Evolutionary conservation across 2,329 filamentous ascomycete species (phyloP).

Genomic region (Dactylellina leptospora): DNA sequence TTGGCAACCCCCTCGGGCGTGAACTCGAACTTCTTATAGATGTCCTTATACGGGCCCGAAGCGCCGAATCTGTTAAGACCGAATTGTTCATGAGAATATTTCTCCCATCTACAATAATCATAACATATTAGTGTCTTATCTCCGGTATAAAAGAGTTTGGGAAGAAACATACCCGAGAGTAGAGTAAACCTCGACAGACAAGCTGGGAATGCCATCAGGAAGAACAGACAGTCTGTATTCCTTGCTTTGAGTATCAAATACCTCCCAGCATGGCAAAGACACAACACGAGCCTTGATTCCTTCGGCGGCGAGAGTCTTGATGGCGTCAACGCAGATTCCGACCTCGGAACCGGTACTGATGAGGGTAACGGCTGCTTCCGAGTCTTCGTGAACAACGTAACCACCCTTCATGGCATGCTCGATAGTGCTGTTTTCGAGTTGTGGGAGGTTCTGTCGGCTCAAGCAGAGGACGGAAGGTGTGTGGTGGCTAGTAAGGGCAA

Average conservation of each 20-base stretch:
- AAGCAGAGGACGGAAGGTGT: conserved; percentile 94
- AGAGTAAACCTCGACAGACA: conserved; percentile 95
- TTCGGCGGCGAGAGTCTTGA: conserved; percentile 88
- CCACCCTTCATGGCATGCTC: conserved; percentile 93
- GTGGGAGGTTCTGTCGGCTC: conserved; percentile 96
- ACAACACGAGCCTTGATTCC: conserved; percentile 88
- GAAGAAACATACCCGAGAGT: conserved; percentile 71
- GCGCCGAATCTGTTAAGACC: conserved; percentile 99
- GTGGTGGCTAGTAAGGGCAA: conserved; percentile 85
- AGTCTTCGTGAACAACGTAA: conserved; percentile 85
- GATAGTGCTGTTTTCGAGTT: conserved; percentile 92
- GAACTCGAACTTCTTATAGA: conserved; percentile 99
- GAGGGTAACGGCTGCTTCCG: conserved; percentile 85
- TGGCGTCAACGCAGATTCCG: conserved; percentile 88
- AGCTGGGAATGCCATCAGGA: conserved; percentile 88
- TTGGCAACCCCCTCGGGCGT: conserved; percentile 96
- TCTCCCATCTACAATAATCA: conserved; percentile 76
- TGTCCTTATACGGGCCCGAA: conserved; percentile 94
- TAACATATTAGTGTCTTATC: conserved; percentile 1
- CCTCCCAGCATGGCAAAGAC: conserved; percentile 95
- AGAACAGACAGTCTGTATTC: conserved; percentile 93
- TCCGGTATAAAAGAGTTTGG: conserved; percentile 11
- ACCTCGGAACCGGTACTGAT: conserved; percentile 97
- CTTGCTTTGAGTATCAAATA: conserved; percentile 93
- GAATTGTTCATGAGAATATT: conserved; percentile 99